Base-by-base conservation (phyloP, 306 rosid genomes). In the Trifolium subterraneum region DNA sequence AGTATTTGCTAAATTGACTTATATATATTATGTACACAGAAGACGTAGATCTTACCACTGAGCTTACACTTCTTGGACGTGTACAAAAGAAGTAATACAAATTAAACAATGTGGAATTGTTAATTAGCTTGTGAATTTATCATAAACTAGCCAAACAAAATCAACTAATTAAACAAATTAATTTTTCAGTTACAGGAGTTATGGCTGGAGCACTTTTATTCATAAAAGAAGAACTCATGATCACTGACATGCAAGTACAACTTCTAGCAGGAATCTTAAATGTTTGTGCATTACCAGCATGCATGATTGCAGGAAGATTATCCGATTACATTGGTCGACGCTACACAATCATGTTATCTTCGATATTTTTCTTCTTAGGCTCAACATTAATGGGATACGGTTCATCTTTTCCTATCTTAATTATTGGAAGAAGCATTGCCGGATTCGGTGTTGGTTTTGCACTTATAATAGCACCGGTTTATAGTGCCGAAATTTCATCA, bases 181-280 rank as follows among this genome's bases (percentile, higher is more conserved):
- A 29, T 29, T 68, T 10, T 69, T 20, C 63, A 89, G 93, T 76
- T 9, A 79, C 85, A 0, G 92, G 90, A 22, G 98, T 91, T 7
- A 93, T 91, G 96, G 80, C 90, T n/a, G 98, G 97, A 38, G 98
- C 97, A 8, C 79, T 88, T 35, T 52, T 91, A 63, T 91, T 86
- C 88, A 93, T 91, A 67, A 72, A 88, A 73, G 97, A 93, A 9
- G 98, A 89, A 6, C 78, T 91, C 13, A 16, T 70, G 50, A 88
- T 91, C 78, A 83, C 10, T 25, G 98, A 93, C 8, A n/a, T 31
- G n/a, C 85, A 89, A 72, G 87, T 93, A 2, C 73, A 79, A 67
- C 78, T 89, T 3, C 81, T 91, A 1, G 93, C 87, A 20, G 98
- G 90, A 2, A 89, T 89, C 44, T 81, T 91, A 9, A 89, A 91